A percentile compares a stretch with the other conserved stretches of the same genome.
Evolutionary conservation across 768 basidiomycete genomes (phyloP).

Genomic region (Mycena haematopus): DNA sequence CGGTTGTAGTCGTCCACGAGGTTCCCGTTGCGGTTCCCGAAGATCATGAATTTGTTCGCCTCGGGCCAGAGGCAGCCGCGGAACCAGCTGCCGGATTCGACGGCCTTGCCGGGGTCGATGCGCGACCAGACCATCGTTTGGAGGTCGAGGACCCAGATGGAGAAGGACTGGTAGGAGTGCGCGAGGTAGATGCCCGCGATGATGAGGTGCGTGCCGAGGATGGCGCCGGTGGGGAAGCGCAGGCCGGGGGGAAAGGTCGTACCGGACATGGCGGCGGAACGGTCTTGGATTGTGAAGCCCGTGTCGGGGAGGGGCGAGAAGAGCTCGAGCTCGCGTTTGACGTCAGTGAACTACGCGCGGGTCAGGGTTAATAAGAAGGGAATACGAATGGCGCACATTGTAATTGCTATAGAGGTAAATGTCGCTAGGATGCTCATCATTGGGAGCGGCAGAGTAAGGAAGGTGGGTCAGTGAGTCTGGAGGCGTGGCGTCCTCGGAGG

Average conservation of each 20-base stretch:
- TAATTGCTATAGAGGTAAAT: conserved; percentile 96
- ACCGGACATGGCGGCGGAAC: conserved; percentile 82
- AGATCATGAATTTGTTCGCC: conserved; percentile 85
- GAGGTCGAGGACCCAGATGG: conserved; percentile 95
- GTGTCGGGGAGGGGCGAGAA: conserved; percentile 81
- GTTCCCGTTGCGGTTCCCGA: conserved; percentile 88
- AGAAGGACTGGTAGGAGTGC: conserved; percentile 92
- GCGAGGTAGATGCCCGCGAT: conserved; percentile 96
- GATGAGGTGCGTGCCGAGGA: conserved; percentile 89
- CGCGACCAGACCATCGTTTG: conserved; percentile 83
- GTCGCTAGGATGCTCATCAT: conserved; percentile 80
- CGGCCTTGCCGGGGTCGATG: conserved; percentile 86
- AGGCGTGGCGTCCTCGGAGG: conserved; percentile 57
- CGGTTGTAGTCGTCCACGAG: conserved; percentile 93
- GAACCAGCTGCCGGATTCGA: conserved; percentile 94
- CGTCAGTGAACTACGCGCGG: conserved; percentile 80
- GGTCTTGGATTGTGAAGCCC: conserved; percentile 81
- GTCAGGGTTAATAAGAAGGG: conserved; percentile 21
- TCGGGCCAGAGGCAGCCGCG: conserved; percentile 88
- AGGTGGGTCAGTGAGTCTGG: conserved; percentile 70
- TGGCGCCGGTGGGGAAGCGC: conserved; percentile 94
- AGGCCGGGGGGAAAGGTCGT: conserved; percentile 90
- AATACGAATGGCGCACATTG: conserved; percentile 62
- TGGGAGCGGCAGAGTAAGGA: conserved; percentile 77
- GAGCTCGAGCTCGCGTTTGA: conserved; percentile 93